phyloP scores from a whole-genome alignment of 1,139 yeast genomes.

The Hemisphaericaspora xylanilytica region DNA sequence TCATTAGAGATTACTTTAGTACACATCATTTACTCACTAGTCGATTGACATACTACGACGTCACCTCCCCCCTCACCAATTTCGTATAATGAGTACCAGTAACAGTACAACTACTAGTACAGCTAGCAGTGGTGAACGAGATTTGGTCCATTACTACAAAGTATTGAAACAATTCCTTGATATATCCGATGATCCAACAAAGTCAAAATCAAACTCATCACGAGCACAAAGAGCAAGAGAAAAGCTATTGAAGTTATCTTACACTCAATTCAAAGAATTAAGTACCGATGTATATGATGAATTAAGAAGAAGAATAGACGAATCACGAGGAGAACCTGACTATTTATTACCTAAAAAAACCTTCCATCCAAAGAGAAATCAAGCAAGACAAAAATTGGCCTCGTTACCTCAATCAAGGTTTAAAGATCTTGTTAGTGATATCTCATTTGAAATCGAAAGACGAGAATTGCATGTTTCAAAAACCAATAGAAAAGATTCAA shows the following conservation, averaged over 20 bases:
- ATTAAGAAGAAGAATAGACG: slow-evolving; percentile 67
- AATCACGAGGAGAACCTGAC: slow-evolving; percentile 55
- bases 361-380: slow-evolving; percentile 92
- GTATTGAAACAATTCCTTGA: slow-evolving; percentile 54
- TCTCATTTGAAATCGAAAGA: slow-evolving; percentile 81
- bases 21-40: too few species aligned
- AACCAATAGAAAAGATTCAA: slow-evolving; percentile 1
- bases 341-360: slow-evolving; percentile 65
- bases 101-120: neutral
- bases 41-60: too few species aligned
- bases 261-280: slow-evolving; percentile 84
- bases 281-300: slow-evolving; percentile 95
- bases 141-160: slow-evolving; percentile 45
- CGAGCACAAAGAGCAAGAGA: slow-evolving; percentile 80
- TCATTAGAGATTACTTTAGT: too few species aligned
- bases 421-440: slow-evolving; percentile 88
- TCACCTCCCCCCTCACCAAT: too few species aligned
- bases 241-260: slow-evolving; percentile 73
- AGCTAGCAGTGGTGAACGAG: slow-evolving; percentile 24
- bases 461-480: slow-evolving; percentile 50
- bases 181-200: slow-evolving; percentile 46
- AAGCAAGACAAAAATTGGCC: slow-evolving; percentile 90
- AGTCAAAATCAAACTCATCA: slow-evolving; percentile 46
- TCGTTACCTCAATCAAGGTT: slow-evolving; percentile 79
- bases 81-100: neutral